These are phyloP conservation scores for Colletotrichum siamense DNA, from an alignment of 2,329 filamentous ascomycete species.

Conservation along the genomic window DNA sequence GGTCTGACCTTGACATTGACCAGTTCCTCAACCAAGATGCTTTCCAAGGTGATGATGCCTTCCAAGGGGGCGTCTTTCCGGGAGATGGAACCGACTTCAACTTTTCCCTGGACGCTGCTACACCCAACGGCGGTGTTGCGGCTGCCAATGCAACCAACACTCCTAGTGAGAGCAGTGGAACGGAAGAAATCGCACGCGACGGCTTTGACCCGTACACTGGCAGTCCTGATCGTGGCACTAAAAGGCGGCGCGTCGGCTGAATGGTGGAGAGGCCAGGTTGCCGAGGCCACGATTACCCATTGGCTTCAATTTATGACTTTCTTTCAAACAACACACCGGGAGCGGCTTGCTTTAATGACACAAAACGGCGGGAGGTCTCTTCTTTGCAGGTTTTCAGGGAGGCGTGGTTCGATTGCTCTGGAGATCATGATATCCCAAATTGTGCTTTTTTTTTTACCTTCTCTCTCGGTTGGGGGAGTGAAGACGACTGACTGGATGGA, in stretches of 20 bases:
- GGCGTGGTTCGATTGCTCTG: background rate
- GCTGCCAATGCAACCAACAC: constrained; percentile 38
- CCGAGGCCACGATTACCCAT: background rate
- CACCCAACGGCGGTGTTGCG: constrained; percentile 24
- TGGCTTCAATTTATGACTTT: background rate
- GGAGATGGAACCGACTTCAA: constrained; percentile 55
- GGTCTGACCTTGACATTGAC: constrained; percentile 52
- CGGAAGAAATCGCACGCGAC: constrained; percentile 55
- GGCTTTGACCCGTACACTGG: constrained; percentile 38
- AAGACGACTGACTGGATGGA: background rate
- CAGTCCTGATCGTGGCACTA: constrained; percentile 33
- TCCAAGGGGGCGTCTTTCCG: constrained; percentile 42
- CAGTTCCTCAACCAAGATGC: constrained; percentile 51
- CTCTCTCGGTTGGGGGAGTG: background rate
- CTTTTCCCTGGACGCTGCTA: constrained; percentile 50
- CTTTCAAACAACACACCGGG: background rate
- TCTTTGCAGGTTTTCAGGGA: background rate
- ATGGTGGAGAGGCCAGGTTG: background rate
- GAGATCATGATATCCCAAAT: constrained; percentile 13
- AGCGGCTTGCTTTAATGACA: constrained; percentile 1
- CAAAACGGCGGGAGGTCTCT: background rate
- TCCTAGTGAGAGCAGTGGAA: constrained; percentile 49
- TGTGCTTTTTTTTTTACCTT: background rate
- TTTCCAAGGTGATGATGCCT: constrained; percentile 46
- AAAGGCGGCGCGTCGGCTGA: constrained; percentile 41